Evolutionary conservation across 345 rosid genomes (phyloP).

Genomic region (Camelina sativa): DNA sequence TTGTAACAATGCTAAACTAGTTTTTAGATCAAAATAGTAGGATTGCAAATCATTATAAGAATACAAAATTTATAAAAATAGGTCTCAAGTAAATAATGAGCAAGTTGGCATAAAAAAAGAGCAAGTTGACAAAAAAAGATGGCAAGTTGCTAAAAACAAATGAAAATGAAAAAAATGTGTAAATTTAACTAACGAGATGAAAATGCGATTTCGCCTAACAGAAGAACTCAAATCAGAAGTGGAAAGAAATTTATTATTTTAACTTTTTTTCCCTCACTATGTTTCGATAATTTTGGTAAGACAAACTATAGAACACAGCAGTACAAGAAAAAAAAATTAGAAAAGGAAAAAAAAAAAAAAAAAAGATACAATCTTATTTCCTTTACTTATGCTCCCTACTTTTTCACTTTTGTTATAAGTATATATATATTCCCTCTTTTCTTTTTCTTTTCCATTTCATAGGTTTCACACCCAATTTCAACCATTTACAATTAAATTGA

Average conservation of each 20-base stretch:
- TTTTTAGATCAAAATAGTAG: not conserved
- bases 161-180: constrained; percentile 9
- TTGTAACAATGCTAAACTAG: not conserved
- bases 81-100: constrained; percentile 3
- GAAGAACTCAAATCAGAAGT: constrained; percentile 3
- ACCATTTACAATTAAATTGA: constrained; percentile 42
- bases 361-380: constrained; percentile 28
- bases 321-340: not conserved
- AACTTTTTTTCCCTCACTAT: not conserved
- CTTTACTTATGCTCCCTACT: constrained; percentile 32
- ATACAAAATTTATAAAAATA: not conserved
- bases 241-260: constrained; percentile 21
- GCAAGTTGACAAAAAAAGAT: constrained; percentile 11
- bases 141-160: not conserved
- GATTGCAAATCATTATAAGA: not conserved
- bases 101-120: constrained; percentile 25
- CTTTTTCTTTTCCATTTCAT: not conserved
- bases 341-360: not conserved
- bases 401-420: constrained; percentile 36
- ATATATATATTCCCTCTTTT: constrained; percentile 13
- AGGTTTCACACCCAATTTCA: constrained; percentile 35
- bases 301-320: constrained; percentile 8
- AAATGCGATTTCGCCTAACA: constrained; percentile 34
- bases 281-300: constrained; percentile 30
- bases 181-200: constrained; percentile 31